A percentile compares a stretch with the other conserved stretches of the same genome.
Evolutionary conservation across 2,329 filamentous ascomycete genomes (phyloP).

Genomic region (Aspergillus nomiae): DNA sequence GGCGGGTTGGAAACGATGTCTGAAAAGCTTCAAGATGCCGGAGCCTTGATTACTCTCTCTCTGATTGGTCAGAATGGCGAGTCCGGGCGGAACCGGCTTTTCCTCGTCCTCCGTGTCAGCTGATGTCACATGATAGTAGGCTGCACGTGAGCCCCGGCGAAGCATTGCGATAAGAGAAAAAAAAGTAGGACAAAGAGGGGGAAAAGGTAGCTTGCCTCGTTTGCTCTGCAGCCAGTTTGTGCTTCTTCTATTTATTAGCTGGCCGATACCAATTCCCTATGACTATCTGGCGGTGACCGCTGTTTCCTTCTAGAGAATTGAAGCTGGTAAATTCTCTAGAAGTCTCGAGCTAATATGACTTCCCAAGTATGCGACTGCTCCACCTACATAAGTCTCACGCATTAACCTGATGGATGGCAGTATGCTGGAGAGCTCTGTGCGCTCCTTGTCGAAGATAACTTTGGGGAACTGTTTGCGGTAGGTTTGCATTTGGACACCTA

Average conservation of each 20-base stretch:
- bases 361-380: constrained; percentile 53
- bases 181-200: constrained; percentile 1
- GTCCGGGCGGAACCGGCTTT: constrained; percentile 42
- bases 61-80: constrained; percentile 44
- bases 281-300: constrained; percentile 62
- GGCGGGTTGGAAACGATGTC: constrained; percentile 33
- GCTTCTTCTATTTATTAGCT: not conserved
- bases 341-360: constrained; percentile 55
- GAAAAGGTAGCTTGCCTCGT: not conserved
- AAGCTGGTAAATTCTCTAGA: constrained; percentile 75
- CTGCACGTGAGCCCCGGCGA: constrained; percentile 20
- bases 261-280: constrained; percentile 24
- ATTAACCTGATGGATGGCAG: constrained; percentile 42
- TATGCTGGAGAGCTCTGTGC: constrained; percentile 84
- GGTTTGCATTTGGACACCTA: constrained; percentile 35
- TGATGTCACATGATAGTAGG: constrained; percentile 25
- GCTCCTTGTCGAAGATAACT: constrained; percentile 83
- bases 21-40: constrained; percentile 48
- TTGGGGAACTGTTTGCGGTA: constrained; percentile 91
- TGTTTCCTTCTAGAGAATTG: constrained; percentile 68
- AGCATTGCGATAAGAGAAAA: constrained; percentile 13
- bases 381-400: constrained; percentile 28
- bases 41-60: constrained; percentile 38
- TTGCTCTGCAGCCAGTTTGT: not conserved
- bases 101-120: constrained; percentile 25